phyloP scores from a whole-genome alignment of 805 yeast species.

The Candida verbasci region DNA sequence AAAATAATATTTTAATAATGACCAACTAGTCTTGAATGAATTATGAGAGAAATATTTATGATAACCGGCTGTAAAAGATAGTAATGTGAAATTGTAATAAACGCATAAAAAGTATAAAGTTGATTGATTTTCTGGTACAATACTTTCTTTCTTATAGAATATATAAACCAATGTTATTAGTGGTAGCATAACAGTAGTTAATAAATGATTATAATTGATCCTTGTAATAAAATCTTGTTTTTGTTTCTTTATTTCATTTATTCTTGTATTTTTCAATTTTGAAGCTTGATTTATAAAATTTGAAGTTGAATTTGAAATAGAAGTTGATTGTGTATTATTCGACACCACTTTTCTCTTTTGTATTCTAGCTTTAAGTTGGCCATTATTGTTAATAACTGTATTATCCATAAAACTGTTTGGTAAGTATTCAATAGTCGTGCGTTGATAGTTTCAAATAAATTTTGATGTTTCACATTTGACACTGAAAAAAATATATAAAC shows the following conservation, averaged over 20 bases:
- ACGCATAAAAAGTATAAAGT: slow-evolving; percentile 26
- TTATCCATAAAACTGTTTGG: background rate
- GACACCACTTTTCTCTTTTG: slow-evolving; percentile 18
- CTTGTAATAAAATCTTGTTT: slow-evolving; percentile 33
- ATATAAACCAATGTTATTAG: slow-evolving; percentile 23
- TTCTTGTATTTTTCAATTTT: slow-evolving; percentile 23
- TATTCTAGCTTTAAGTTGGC: slow-evolving; percentile 9
- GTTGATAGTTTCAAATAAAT: no score
- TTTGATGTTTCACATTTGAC: no score
- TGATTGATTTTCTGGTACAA: slow-evolving; percentile 21
- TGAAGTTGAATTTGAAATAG: slow-evolving; percentile 2
- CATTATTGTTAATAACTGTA: background rate
- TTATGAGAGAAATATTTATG: slow-evolving; percentile 41
- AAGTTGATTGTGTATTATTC: no score
- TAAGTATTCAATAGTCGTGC: background rate
- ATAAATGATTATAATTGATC: slow-evolving; percentile 31
- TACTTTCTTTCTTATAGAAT: slow-evolving; percentile 13
- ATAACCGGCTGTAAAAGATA: slow-evolving; percentile 40
- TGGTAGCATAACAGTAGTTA: slow-evolving; percentile 33
- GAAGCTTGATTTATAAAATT: slow-evolving; percentile 19
- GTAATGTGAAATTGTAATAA: slow-evolving; percentile 32
- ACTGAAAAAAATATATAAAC: slow-evolving; percentile 2
- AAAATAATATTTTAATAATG: slow-evolving; percentile 43
- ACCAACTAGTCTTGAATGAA: slow-evolving; percentile 24
- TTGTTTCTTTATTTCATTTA: slow-evolving; percentile 30